Percentiles rank a stretch among this genome's conserved stretches.
phyloP scores from a whole-genome alignment of 2,329 filamentous ascomycete species.

The Aspergillus ibericus region DNA sequence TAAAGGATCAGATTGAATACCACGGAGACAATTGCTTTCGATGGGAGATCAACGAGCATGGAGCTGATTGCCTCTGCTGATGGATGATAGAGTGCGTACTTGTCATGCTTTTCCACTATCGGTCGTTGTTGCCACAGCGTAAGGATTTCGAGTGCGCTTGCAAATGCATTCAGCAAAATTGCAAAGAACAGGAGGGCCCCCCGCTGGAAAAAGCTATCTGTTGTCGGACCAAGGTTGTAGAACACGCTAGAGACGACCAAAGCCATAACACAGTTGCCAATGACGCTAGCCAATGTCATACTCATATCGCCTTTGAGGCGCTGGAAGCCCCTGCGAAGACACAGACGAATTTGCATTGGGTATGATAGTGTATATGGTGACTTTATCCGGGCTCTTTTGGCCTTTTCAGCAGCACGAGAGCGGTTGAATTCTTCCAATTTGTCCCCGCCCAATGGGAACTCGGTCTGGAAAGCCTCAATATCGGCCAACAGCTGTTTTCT shows the following conservation, averaged over 20 bases:
- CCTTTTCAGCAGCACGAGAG: conserved; percentile 43
- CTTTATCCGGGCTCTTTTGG: conserved; percentile 53
- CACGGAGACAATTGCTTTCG: conserved; percentile 70
- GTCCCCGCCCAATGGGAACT: conserved; percentile 37
- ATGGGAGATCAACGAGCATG: conserved; percentile 81
- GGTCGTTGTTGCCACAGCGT: conserved; percentile 84
- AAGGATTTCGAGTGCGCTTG: conserved; percentile 74
- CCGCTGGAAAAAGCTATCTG: conserved; percentile 72
- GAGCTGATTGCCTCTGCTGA: conserved; percentile 84
- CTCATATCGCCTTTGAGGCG: conserved; percentile 73
- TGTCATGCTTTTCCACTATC: conserved; percentile 85
- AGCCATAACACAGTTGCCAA: conserved; percentile 69
- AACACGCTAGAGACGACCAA: conserved; percentile 78
- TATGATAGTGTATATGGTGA: conserved; percentile 84
- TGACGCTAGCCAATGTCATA: conserved; percentile 64
- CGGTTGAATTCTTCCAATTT: conserved; percentile 37
- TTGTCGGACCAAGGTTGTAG: conserved; percentile 66
- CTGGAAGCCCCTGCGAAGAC: conserved; percentile 74
- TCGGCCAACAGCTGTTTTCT: conserved; percentile 41
- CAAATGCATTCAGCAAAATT: conserved; percentile 79
- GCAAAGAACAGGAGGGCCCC: conserved; percentile 82
- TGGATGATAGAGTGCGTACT: conserved; percentile 86
- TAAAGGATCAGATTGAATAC: conserved; percentile 79
- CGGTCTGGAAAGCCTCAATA: conserved; percentile 41
- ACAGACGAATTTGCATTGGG: conserved; percentile 71